phyloP scores from a whole-genome alignment of 495 filamentous ascomycete species.

The Neurospora cerealis region DNA sequence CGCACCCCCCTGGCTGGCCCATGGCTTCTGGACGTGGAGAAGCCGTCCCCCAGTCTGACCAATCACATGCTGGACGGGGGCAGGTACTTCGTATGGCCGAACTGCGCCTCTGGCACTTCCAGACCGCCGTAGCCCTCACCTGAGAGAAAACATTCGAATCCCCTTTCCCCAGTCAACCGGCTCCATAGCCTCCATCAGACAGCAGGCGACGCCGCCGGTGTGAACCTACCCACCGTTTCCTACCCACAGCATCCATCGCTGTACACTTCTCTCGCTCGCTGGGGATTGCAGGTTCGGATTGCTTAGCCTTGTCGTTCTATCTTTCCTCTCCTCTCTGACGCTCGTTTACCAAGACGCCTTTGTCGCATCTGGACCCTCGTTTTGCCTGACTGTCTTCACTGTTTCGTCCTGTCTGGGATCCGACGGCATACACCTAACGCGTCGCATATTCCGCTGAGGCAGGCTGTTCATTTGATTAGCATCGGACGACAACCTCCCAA shows the following conservation, averaged over 20 bases:
- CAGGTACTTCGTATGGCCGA: constrained; percentile 1
- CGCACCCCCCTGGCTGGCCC: constrained; percentile 7
- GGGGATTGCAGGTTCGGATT: constrained; percentile 8
- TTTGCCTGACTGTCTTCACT: constrained; percentile 8
- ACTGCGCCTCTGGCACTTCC: not conserved
- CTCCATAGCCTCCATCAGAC: constrained; percentile 1
- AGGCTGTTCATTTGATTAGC: not conserved
- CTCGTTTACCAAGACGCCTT: constrained; percentile 18
- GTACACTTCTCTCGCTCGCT: not conserved
- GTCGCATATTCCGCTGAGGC: not conserved
- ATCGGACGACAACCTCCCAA: not conserved
- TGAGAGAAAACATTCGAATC: constrained; percentile 17
- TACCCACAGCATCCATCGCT: not conserved
- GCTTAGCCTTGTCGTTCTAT: constrained; percentile 6
- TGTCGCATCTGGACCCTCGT: constrained; percentile 23
- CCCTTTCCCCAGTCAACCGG: constrained; percentile 13
- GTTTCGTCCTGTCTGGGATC: not conserved
- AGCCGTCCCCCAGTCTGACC: constrained; percentile 3
- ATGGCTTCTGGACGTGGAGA: constrained; percentile 11
- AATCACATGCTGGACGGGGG: constrained; percentile 19
- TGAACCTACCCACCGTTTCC: constrained; percentile 6
- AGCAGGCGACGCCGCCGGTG: constrained; percentile 8
- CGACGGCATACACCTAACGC: not conserved
- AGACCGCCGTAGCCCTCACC: constrained; percentile 15
- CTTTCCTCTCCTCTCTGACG: constrained; percentile 6